Base-by-base conservation (phyloP, 2,329 filamentous ascomycete genomes). In the Aspergillus phoenicis region DNA sequence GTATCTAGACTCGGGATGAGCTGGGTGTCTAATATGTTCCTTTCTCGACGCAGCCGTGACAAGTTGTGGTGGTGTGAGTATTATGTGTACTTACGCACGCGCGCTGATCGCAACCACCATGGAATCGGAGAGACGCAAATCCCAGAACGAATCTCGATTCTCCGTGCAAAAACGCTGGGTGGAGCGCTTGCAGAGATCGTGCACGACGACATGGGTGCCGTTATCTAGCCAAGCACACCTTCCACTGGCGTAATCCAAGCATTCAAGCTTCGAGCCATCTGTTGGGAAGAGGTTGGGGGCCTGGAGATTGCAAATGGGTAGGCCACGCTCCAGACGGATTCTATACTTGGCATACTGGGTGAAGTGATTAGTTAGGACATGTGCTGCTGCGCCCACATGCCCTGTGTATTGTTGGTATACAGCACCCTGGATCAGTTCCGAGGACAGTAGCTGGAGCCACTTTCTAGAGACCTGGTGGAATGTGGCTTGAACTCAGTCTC, bases 361-460 rank as follows among this genome's bases (percentile, higher is more conserved):
- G 36, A 68, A 66, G 5, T 53, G 62, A 13, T 52, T 33, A 5
- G 15, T 51, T 15, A 43, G 28, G 28, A 39, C 39, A 38, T 45
- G 36, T 1, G 36, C 26, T 13, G 33, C 33, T 36, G 33, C 33
- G 11, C 15, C 51, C 38, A 39, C 49, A 15, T 49, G 28, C 41
- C 68, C 59, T 36, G 39, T 53, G 33, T 68, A 68, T 49, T 58
- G 59, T 8, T 53, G 63, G 33, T 69, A 60, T 17, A 66, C 59
- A 33, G 62, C 47, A 33, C 57, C 49, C 45, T 68, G 69, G 30
- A 71, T 62, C 2, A 55, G 17, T 7, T 62, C 56, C 0, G 70
- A 73, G n/a, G 72, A 73, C 11, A 77, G 61, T 13, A 76, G 22
- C 24, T 61, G 51, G 11, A 65, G 58, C 76, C 76, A 78, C 58